These are phyloP conservation scores for Leavenworthia alabamica DNA, from an alignment of 345 rosid genomes.

Conservation along the genomic window DNA sequence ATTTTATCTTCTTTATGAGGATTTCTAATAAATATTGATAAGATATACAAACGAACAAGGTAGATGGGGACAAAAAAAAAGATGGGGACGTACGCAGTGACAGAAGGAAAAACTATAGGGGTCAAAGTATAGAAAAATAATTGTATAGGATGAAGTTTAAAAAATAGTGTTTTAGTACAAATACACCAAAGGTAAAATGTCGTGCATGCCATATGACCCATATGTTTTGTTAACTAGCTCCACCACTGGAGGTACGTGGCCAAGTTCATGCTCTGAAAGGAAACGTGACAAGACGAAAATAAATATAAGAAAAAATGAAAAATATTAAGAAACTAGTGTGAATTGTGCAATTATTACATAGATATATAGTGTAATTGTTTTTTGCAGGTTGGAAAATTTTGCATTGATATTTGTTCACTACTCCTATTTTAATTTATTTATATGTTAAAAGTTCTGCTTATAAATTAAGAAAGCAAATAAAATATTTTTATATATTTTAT, in stretches of 20 bases:
- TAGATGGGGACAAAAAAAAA: conserved; percentile 14
- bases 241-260: conserved; percentile 14
- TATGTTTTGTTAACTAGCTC: too few species aligned
- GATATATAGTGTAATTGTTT: background rate
- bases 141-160: too few species aligned
- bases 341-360: background rate
- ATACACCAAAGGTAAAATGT: too few species aligned
- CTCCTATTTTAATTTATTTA: too few species aligned
- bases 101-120: too few species aligned
- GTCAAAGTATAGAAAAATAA: too few species aligned
- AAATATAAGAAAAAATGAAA: background rate
- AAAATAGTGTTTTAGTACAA: too few species aligned
- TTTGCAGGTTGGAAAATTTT: conserved; percentile 3
- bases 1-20: background rate
- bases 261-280: conserved; percentile 19
- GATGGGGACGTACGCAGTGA: background rate
- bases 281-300: conserved; percentile 14
- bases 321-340: conserved; percentile 8
- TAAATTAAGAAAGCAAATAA: too few species aligned
- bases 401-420: background rate
- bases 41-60: conserved; percentile 18
- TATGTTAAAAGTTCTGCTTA: too few species aligned
- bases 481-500: too few species aligned
- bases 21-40: conserved; percentile 9
- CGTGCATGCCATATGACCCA: too few species aligned